Percentiles rank a stretch among this genome's conserved stretches.
Conservation (phyloP, 352 stramenopile genomes). For the Phytophthora crassamura region DNA sequence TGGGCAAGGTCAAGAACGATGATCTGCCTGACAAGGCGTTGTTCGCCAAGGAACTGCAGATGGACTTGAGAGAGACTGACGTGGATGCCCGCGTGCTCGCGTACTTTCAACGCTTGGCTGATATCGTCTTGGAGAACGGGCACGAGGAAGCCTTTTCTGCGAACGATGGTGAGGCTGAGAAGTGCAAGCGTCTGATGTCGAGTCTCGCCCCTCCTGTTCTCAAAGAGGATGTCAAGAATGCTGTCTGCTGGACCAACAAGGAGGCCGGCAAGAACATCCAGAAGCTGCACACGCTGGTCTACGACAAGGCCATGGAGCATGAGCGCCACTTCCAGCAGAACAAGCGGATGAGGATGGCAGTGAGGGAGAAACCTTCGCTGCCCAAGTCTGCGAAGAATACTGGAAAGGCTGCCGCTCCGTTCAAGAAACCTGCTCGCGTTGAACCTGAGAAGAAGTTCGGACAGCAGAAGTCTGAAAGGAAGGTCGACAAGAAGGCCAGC, state of each 20-base stretch:
- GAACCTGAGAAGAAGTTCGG: not conserved
- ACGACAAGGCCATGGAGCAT: slow-evolving; percentile 1
- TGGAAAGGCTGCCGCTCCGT: not conserved
- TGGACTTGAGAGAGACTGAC: not conserved
- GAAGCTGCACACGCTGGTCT: not conserved
- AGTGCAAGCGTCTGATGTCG: not conserved
- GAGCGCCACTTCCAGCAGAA: slow-evolving; percentile 10
- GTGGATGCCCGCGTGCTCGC: not conserved
- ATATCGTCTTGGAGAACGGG: not conserved
- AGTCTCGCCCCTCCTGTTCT: not conserved
- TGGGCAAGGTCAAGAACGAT: too few species aligned
- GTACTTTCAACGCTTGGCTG: not conserved
- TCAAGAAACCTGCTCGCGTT: too few species aligned
- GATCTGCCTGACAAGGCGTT: not conserved
- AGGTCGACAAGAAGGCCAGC: not conserved
- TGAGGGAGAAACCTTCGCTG: not conserved
- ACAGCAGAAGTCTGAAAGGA: not conserved
- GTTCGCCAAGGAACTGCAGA: not conserved
- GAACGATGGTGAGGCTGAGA: not conserved
- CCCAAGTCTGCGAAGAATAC: not conserved
- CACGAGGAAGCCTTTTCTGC: not conserved
- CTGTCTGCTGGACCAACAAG: not conserved
- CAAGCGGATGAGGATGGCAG: not conserved
- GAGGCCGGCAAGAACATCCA: not conserved
- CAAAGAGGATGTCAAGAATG: not conserved